Conservation (phyloP, 768 basidiomycete genomes). For the Rhodotorula sphaerocarpa region DNA sequence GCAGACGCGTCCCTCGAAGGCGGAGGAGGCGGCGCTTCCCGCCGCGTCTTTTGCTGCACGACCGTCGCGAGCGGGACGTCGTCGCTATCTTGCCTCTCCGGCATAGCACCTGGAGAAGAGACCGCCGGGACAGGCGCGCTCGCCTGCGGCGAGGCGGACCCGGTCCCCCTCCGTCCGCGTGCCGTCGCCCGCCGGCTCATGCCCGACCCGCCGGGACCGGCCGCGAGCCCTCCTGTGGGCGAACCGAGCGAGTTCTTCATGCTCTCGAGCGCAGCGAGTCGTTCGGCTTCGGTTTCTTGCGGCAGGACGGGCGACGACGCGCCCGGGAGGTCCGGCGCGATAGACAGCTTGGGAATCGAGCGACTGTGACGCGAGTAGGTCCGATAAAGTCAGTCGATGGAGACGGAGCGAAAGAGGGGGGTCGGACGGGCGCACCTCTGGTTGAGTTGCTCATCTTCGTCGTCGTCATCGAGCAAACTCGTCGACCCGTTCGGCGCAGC, state of each 20-base stretch:
- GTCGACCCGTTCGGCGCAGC: constrained; percentile 3
- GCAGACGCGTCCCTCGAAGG: neutral
- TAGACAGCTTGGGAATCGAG: constrained; percentile 13
- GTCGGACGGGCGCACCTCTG: neutral
- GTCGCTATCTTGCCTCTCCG: constrained; percentile 27
- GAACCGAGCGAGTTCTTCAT: constrained; percentile 42
- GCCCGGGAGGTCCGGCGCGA: constrained; percentile 8
- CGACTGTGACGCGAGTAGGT: neutral
- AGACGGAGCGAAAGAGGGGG: neutral
- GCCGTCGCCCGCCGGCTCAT: constrained; percentile 38
- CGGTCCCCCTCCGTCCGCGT: constrained; percentile 37
- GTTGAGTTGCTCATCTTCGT: constrained; percentile 29
- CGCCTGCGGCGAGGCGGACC: neutral
- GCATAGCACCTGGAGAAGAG: neutral
- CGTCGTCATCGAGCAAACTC: constrained; percentile 37
- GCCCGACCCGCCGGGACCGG: too few species aligned
- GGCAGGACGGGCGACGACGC: neutral
- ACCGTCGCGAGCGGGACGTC: constrained; percentile 37
- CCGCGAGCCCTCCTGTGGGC: constrained; percentile 29
- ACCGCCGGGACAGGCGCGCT: neutral
- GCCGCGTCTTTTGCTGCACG: constrained; percentile 25
- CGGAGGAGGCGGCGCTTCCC: constrained; percentile 5
- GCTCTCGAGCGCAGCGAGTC: constrained; percentile 16
- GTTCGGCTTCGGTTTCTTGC: constrained; percentile 12
- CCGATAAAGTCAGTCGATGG: neutral